These are phyloP conservation scores for Mollisiaceae sp. DNA, from an alignment of 2,329 filamentous ascomycete genomes.

Conservation along the genomic window DNA sequence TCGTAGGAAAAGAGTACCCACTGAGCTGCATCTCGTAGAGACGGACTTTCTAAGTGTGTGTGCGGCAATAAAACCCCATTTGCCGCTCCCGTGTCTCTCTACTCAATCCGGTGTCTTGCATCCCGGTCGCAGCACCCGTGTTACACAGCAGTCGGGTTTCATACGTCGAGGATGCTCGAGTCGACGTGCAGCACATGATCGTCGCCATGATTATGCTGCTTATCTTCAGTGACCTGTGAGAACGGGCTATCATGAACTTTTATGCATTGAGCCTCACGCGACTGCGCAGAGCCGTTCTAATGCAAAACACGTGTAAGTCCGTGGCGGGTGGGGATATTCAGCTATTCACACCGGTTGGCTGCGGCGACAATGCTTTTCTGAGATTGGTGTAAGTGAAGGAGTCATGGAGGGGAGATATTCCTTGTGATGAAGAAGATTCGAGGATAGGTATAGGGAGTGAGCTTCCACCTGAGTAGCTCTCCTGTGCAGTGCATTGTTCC, in stretches of 20 bases:
- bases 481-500: neutral
- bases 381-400: neutral
- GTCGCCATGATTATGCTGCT: neutral
- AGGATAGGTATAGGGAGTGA: neutral
- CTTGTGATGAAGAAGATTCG: neutral
- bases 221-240: neutral
- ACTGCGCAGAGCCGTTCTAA: neutral
- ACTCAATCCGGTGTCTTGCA: neutral
- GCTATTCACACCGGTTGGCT: neutral
- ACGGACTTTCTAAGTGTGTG: slow-evolving; percentile 1
- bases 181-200: neutral
- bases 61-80: neutral
- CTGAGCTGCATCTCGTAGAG: neutral
- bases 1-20: neutral
- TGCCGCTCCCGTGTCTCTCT: neutral
- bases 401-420: neutral
- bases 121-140: neutral
- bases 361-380: neutral
- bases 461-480: neutral
- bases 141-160: neutral
- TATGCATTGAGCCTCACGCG: neutral
- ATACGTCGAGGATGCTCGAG: neutral
- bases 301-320: neutral
- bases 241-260: neutral
- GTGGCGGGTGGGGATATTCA: neutral